phyloP scores from a whole-genome alignment of 1,284 basidiomycete species.

The Marasmius oreades region DNA sequence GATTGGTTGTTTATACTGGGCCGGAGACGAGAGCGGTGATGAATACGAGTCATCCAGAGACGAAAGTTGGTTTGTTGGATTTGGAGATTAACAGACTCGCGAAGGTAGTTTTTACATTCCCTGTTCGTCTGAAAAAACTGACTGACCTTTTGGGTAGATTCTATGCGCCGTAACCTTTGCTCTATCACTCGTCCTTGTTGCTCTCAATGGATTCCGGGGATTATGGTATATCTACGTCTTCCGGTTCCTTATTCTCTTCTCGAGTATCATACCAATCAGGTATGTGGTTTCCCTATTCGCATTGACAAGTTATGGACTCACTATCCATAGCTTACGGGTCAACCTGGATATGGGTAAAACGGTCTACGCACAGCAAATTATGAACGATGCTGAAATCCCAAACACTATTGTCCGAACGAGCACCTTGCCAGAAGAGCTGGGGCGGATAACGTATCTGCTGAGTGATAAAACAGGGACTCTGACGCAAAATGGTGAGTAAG shows the following conservation, averaged over 20 bases:
- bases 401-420: constrained; percentile 95
- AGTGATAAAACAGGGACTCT: constrained; percentile 98
- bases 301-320: not conserved
- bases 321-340: constrained; percentile 75
- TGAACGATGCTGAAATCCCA: constrained; percentile 90
- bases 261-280: constrained; percentile 99
- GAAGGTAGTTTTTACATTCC: constrained; percentile 57
- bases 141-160: constrained; percentile 52
- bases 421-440: constrained; percentile 95
- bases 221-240: constrained; percentile 97
- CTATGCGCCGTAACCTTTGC: constrained; percentile 93
- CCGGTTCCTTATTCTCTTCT: constrained; percentile 96
- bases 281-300: constrained; percentile 31
- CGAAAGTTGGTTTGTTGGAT: constrained; percentile 92
- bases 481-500: constrained; percentile 85
- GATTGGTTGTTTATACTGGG: constrained; percentile 93
- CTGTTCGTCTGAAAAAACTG: not conserved
- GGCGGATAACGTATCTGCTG: constrained; percentile 92
- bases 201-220: constrained; percentile 94
- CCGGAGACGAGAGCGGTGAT: constrained; percentile 96
- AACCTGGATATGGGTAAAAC: constrained; percentile 99
- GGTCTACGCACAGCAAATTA: constrained; percentile 94
- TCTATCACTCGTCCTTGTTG: constrained; percentile 88
- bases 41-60: constrained; percentile 97
- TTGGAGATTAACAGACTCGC: constrained; percentile 94